Evolutionary conservation across 192 early-diverging fungal genomes (phyloP).

Genomic region (Coemansia aciculifera): DNA sequence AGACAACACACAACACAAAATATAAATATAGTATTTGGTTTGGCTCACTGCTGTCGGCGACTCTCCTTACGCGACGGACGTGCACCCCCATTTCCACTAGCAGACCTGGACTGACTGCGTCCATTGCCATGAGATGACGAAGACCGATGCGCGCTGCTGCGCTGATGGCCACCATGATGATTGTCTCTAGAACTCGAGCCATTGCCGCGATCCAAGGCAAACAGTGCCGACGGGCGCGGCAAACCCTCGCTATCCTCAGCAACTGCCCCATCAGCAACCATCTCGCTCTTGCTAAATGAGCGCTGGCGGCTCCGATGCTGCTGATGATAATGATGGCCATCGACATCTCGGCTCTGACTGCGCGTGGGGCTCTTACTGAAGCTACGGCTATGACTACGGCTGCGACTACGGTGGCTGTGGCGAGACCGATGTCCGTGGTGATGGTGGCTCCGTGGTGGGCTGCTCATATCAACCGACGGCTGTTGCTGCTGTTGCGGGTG

Average conservation of each 20-base stretch:
- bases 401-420: conserved; percentile 16
- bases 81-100: conserved; percentile 16
- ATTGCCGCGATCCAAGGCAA: conserved; percentile 7
- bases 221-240: background rate
- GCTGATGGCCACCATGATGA: conserved; percentile 14
- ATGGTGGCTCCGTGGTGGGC: background rate
- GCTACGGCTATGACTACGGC: conserved; percentile 21
- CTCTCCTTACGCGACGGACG: conserved; percentile 48
- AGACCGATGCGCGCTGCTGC: conserved; percentile 7
- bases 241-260: background rate
- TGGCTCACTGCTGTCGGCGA: conserved; percentile 35
- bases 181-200: background rate
- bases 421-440: conserved; percentile 1
- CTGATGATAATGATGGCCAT: conserved; percentile 3
- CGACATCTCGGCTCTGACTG: conserved; percentile 23
- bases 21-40: background rate
- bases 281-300: conserved; percentile 30
- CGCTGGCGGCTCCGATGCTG: conserved; percentile 16
- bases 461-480: background rate
- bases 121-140: conserved; percentile 29
- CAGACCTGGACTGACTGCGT: conserved; percentile 23
- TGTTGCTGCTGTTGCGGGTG: background rate
- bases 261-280: conserved; percentile 8
- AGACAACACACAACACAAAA: background rate
- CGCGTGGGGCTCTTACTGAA: conserved; percentile 16